Percentiles rank a stretch among this genome's conserved stretches.
Conservation (phyloP, 768 basidiomycete species). For the Trametes sanguinea region DNA sequence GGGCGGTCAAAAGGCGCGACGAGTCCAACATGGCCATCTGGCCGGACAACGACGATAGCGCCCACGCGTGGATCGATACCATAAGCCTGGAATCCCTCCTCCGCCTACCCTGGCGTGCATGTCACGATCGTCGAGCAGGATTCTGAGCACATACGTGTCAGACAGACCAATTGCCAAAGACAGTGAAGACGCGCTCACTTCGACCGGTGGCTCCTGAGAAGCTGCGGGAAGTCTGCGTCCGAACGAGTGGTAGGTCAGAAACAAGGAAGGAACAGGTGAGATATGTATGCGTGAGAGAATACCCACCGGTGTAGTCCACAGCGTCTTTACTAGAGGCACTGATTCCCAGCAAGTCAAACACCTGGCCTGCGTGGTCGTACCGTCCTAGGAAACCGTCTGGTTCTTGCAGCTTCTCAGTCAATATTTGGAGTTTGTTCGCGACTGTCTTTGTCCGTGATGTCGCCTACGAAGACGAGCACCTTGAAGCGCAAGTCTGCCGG, state of each 20-base stretch:
- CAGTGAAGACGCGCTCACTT: slow-evolving; percentile 41
- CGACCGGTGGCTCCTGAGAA: slow-evolving; percentile 58
- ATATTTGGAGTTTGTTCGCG: slow-evolving; percentile 15
- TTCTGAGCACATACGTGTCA: slow-evolving; percentile 38
- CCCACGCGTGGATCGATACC: slow-evolving; percentile 48
- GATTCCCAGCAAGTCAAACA: slow-evolving; percentile 1
- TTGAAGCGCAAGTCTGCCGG: slow-evolving; percentile 52
- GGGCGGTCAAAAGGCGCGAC: slow-evolving; percentile 51
- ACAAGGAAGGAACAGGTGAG: not conserved
- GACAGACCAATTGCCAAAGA: not conserved
- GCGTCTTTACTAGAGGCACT: slow-evolving; percentile 8
- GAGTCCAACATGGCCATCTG: slow-evolving; percentile 66
- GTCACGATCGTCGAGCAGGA: slow-evolving; percentile 59
- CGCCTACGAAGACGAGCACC: slow-evolving; percentile 49
- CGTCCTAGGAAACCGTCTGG: slow-evolving; percentile 25
- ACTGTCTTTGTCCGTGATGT: slow-evolving; percentile 31
- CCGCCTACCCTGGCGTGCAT: slow-evolving; percentile 45
- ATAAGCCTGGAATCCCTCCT: slow-evolving; percentile 57
- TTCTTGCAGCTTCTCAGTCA: slow-evolving; percentile 23
- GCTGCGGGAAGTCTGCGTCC: slow-evolving; percentile 41
- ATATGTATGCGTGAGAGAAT: not conserved
- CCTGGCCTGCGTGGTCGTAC: no score
- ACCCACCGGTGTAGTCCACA: slow-evolving; percentile 24
- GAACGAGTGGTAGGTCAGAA: not conserved
- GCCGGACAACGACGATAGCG: slow-evolving; percentile 57